Base-by-base conservation (phyloP, 2,329 filamentous ascomycete species). In the Triangularia setosa region DNA sequence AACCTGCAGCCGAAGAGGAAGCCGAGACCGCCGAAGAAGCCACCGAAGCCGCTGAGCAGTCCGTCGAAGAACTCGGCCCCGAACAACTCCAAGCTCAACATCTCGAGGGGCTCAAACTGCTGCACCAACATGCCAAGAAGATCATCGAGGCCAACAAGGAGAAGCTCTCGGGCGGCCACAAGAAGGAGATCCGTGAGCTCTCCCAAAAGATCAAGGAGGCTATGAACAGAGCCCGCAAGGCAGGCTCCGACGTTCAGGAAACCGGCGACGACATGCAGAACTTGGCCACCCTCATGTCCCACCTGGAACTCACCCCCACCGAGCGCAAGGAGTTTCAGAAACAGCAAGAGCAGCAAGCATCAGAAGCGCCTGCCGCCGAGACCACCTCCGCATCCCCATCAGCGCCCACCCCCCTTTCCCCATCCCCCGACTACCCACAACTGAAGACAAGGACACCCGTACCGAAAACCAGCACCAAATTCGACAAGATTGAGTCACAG, bases 111-210 rank as follows among this genome's bases (percentile, higher is more conserved):
- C 82, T 86, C 68, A 24, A 18, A 24, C 52, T 9, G 11, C n/a
- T 48, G 40, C 57, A 59, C 12, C 30, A 59, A 5, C 35, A 60
- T 12, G 74, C 73, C 61, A 72, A 74, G 64, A 48, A 64, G 14
- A 61, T 77, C 44, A 67, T 74, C 33, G 21, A 59, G 33, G 53
- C 62, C 35, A 62, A 61, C n/a, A 64, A 64, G 65, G 52, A 53
- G 48, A 73, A 81, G 25, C 79, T 93, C 33, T 83, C 84, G 30
- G 90, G 86, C 61, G 90, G 88, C 74, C 87, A 89, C 74, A 95
- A 94, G 81, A 87, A 89, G 73, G 84, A 88, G 61, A 82, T 96
- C 61, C 90, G 92, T 59, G 79, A 83, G n/a, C 91, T 96, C 78
- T 81, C 89, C 65, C 84, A 84, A 70, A 81, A 84, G 25, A 83